phyloP scores from a whole-genome alignment of 768 basidiomycete genomes.

The Leccinum rimulosum region DNA sequence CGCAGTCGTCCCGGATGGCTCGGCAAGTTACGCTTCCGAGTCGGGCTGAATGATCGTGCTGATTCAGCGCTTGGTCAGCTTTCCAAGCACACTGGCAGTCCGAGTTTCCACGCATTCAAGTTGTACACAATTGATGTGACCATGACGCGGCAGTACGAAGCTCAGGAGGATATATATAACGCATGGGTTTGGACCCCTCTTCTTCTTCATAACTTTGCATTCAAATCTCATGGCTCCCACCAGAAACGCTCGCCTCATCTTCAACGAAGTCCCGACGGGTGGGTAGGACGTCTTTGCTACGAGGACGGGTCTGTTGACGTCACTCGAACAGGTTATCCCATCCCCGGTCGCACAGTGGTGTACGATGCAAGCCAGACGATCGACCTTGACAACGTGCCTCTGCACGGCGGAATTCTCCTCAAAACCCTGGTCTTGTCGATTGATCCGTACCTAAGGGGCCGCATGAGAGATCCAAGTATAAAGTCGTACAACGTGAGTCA shows the following conservation, averaged over 20 bases:
- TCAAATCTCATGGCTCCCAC: conserved; percentile 11
- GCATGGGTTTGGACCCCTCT: background rate
- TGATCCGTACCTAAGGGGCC: conserved; percentile 46
- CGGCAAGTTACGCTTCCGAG: too few species aligned
- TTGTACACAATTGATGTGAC: too few species aligned
- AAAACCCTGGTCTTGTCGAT: conserved; percentile 48
- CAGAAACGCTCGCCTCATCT: conserved; percentile 37
- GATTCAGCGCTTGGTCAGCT: too few species aligned
- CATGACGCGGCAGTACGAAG: background rate
- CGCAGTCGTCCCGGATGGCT: too few species aligned
- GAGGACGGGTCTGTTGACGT: background rate
- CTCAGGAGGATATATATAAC: background rate
- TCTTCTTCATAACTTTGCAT: background rate
- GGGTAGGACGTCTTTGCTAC: background rate
- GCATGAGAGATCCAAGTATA: conserved; percentile 34
- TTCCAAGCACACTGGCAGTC: too few species aligned
- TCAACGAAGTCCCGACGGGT: conserved; percentile 35
- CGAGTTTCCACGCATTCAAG: too few species aligned
- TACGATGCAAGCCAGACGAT: conserved; percentile 46
- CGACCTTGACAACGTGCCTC: conserved; percentile 44
- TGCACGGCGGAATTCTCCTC: conserved; percentile 47
- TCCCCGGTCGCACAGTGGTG: conserved; percentile 44
- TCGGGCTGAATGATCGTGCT: too few species aligned
- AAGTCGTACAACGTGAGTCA: conserved; percentile 14
- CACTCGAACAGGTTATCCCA: conserved; percentile 32